Evolutionary conservation across 2,329 filamentous ascomycete species (phyloP), one percentile per base, ranked within the genome.

Genomic region (Metarhizium brunneum): DNA sequence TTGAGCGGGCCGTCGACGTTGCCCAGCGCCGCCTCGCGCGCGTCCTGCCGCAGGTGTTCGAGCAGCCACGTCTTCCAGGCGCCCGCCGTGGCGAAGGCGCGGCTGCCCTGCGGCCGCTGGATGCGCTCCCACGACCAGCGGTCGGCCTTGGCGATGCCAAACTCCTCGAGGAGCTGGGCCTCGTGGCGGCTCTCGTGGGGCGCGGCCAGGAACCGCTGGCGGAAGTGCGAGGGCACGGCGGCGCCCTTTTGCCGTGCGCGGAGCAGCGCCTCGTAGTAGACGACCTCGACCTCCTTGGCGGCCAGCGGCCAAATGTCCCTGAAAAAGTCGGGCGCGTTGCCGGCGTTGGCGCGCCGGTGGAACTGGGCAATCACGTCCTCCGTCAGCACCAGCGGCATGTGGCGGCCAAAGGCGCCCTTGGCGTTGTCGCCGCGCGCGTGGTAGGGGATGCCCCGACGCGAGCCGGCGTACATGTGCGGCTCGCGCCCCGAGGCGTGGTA

Each of bases 101-200:
- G 36, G 8, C 16, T 47, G 11, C 48, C 48, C 6, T 54, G 52
- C 2, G 55, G 55, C 2, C 42, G 51, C 7, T 53, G 38, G n/a
- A 56, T 29, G 16, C 55, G 55, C 6, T 56, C 55, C 55, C 55
- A 56, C 8, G 55, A 54, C 55, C 55, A 56, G 2, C 55, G 36
- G 1, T 56, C 55, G 4, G n/a, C 16, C 20, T 47, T 54, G 42
- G 52, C 14, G 20, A 56, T 47, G 10, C 49, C 14, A 32, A 56
- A 56, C 5, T 54, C 36, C n/a, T 56, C 52, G 30, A 56, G 14
- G 2, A 56, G 45, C 36, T 51, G 51, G 4, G 20, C 47, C 40
- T 54, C 52, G 6, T 56, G 51, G 29, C 30, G 52, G 29, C 52
- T 54, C 3, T 47, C 47, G 7, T 54, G 48, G 4, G 30, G 11